These are phyloP conservation scores for Dichomitus squalens DNA, from an alignment of 1,284 basidiomycete genomes.

Conservation along the genomic window DNA sequence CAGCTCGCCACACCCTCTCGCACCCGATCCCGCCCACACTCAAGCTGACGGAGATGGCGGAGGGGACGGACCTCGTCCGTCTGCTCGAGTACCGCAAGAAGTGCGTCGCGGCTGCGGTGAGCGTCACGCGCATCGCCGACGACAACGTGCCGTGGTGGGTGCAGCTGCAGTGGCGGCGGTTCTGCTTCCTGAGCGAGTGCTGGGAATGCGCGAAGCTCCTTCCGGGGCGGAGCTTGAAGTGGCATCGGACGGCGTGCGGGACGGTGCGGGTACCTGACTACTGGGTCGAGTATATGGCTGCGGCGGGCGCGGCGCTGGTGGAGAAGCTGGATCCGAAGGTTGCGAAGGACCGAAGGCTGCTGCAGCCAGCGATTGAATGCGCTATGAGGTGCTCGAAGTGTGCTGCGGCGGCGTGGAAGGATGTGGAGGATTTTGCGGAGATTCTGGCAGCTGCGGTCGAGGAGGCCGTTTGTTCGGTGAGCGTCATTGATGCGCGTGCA, in stretches of 20 bases:
- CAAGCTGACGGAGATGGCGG: conserved; percentile 5
- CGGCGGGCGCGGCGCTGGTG: conserved; percentile 1
- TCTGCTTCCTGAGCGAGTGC: conserved; percentile 19
- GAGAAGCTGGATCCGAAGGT: conserved; percentile 8
- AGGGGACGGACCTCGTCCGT: conserved; percentile 4
- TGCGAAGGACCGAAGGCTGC: conserved; percentile 4
- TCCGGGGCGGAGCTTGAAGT: conserved; percentile 3
- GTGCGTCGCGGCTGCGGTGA: conserved; percentile 4
- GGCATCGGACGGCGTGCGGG: conserved; percentile 7
- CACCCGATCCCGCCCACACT: conserved; percentile 2
- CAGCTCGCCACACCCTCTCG: conserved; percentile 13
- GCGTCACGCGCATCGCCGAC: conserved; percentile 5
- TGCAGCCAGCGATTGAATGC: conserved; percentile 8
- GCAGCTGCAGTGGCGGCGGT: conserved; percentile 17
- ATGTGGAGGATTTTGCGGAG: conserved; percentile 16
- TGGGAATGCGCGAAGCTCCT: conserved; percentile 4
- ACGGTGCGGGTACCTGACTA: conserved; percentile 9
- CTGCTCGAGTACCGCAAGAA: conserved; percentile 9
- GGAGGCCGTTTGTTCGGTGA: conserved; percentile 15
- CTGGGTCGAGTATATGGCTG: conserved; percentile 17
- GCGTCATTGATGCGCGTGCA: not conserved
- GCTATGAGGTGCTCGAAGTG: conserved; percentile 13
- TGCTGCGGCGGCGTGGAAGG: conserved; percentile 5
- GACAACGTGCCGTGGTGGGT: conserved; percentile 15
- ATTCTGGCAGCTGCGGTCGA: conserved; percentile 11